Evolutionary conservation across 495 filamentous ascomycete species (phyloP).

Genomic region (Neurospora sp.): DNA sequence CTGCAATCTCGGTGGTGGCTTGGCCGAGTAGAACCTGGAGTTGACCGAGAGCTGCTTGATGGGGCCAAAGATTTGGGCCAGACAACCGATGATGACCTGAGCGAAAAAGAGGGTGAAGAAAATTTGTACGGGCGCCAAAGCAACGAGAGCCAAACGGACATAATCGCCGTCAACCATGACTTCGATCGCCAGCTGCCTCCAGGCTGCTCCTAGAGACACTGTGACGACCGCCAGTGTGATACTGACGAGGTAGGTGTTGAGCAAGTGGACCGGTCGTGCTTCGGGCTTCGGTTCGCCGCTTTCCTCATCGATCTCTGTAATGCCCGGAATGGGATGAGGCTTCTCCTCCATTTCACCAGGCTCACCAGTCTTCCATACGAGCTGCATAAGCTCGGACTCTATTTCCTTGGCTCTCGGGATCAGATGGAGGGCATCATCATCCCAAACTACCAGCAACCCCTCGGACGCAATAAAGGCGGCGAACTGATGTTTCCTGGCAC

Average conservation of each 20-base stretch:
- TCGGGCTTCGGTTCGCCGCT: constrained; percentile 54
- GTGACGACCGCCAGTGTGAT: constrained; percentile 54
- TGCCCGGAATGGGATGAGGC: constrained; percentile 22
- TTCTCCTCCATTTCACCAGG: constrained; percentile 44
- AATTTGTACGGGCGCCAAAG: constrained; percentile 57
- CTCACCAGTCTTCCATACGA: constrained; percentile 54
- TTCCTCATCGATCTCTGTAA: constrained; percentile 58
- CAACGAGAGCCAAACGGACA: constrained; percentile 50
- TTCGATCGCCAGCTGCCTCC: constrained; percentile 56
- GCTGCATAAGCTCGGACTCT: constrained; percentile 61
- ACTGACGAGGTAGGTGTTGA: constrained; percentile 56
- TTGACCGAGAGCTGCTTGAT: constrained; percentile 61
- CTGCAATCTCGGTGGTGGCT: constrained; percentile 47
- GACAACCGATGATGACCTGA: constrained; percentile 63
- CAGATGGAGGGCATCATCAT: constrained; percentile 62
- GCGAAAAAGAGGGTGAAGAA: constrained; percentile 74
- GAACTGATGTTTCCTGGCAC: constrained; percentile 63
- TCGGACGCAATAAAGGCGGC: constrained; percentile 66
- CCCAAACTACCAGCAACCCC: constrained; percentile 61
- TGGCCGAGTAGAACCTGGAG: constrained; percentile 69
- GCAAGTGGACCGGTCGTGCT: constrained; percentile 51
- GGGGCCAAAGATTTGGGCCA: constrained; percentile 66
- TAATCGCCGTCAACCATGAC: constrained; percentile 52
- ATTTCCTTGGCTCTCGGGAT: constrained; percentile 55
- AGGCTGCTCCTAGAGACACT: constrained; percentile 55